These are phyloP conservation scores for Nigrograna mackinnonii DNA, from an alignment of 2,329 filamentous ascomycete genomes.

Conservation along the genomic window DNA sequence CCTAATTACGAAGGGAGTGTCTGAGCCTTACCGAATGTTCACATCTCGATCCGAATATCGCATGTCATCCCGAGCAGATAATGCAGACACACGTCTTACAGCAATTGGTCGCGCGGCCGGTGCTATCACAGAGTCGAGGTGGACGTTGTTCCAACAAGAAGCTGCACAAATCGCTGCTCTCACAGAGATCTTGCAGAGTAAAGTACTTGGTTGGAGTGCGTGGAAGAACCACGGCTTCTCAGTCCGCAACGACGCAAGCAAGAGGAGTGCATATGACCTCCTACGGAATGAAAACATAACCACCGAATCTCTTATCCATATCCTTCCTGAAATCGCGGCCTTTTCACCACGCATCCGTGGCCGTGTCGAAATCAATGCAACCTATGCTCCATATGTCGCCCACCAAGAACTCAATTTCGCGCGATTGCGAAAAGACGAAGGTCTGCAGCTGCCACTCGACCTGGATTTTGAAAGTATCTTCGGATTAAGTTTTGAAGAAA, in stretches of 20 bases:
- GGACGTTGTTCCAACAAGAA: slow-evolving; percentile 70
- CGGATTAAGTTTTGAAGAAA: slow-evolving; percentile 81
- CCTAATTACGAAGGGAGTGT: slow-evolving; percentile 93
- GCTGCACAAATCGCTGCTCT: slow-evolving; percentile 70
- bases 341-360: slow-evolving; percentile 64
- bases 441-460: slow-evolving; percentile 69
- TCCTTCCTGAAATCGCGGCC: slow-evolving; percentile 59
- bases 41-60: slow-evolving; percentile 94
- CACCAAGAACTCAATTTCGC: slow-evolving; percentile 70
- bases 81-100: slow-evolving; percentile 87
- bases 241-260: slow-evolving; percentile 66
- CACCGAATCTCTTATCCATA: slow-evolving; percentile 59
- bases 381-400: slow-evolving; percentile 84
- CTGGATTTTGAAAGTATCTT: slow-evolving; percentile 75
- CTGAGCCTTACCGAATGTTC: slow-evolving; percentile 98
- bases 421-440: slow-evolving; percentile 76
- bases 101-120: slow-evolving; percentile 75
- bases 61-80: slow-evolving; percentile 89
- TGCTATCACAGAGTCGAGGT: slow-evolving; percentile 77
- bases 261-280: slow-evolving; percentile 77
- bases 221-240: slow-evolving; percentile 75
- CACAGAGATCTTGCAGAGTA: slow-evolving; percentile 60
- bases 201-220: slow-evolving; percentile 60
- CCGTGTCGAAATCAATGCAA: slow-evolving; percentile 78
- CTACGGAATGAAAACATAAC: slow-evolving; percentile 64